Base-by-base conservation (phyloP, 2,329 filamentous ascomycete species). In the Fusarium sp. region DNA sequence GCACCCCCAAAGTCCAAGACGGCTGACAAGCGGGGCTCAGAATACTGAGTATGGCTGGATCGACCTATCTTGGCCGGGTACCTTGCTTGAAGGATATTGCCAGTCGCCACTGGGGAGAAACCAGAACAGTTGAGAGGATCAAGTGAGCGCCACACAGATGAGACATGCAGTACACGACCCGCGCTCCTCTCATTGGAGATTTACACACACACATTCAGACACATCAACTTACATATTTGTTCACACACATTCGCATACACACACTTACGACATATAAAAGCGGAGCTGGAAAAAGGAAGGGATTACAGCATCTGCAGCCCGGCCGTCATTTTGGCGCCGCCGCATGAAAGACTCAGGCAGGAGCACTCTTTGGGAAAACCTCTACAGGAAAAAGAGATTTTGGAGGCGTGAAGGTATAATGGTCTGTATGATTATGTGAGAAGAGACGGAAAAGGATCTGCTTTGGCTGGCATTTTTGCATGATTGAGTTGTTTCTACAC, bases 1-100 rank as follows among this genome's bases (percentile, higher is more conserved):
- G 79, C 79, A 26, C 79, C 79, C 15, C 76, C 78, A 60, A 81
- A 80, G 64, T 72, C 78, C 49, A 81, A 80, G 71, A 71, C 70
- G 19, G 68, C 64, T 11, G 75, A 78, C 28, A 80, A 78, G 71
- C 77, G 73, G 61, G 70, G 56, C 54, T 54, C 69, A 34, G 74
- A 76, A 34, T 79, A 76, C 66, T 79, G 67, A 74, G 33, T 33
- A 19, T 22, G 39, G 31, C 19, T 57, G 53, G 53, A 61, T 49
- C 19, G 34, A 43, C 34, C 49, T 21, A 58, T 52, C 39, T 50
- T 50, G 36, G 44, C 28, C 69, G 64, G 72, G 71, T 73, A 75
- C 67, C 69, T 72, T 73, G 38, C 62, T 68, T 71, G 54, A 61
- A 59, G 47, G 49, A 61, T 39, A 49, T 24, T 50, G 40, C 31